A percentile compares a stretch with the other conserved stretches of the same genome.
phyloP scores from a whole-genome alignment of 73 alveolate species.

The Stentor roeselii region DNA sequence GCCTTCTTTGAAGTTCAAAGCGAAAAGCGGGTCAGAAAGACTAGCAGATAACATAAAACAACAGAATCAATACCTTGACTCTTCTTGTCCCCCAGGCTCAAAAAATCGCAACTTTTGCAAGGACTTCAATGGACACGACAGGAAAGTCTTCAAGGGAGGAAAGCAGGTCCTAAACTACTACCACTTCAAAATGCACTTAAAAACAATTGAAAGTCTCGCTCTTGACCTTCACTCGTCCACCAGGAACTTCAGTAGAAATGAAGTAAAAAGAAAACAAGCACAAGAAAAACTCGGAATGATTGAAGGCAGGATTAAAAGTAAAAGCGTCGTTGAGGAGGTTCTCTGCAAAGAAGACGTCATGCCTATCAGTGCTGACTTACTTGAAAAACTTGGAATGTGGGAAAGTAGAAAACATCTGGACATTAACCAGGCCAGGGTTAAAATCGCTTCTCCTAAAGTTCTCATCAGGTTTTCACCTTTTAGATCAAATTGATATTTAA shows the following conservation, averaged over 20 bases:
- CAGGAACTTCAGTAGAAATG: neutral
- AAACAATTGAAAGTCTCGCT: slow-evolving; percentile 19
- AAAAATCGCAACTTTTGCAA: neutral
- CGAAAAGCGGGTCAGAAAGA: neutral
- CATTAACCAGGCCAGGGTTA: neutral
- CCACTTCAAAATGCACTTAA: slow-evolving; percentile 5
- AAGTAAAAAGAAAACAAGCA: neutral
- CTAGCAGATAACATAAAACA: neutral
- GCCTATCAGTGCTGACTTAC: neutral
- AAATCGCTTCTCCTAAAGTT: neutral
- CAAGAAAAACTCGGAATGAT: neutral
- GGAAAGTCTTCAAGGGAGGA: neutral
- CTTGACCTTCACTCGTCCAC: slow-evolving; percentile 5
- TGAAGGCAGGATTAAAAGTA: neutral
- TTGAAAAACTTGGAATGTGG: slow-evolving; percentile 9
- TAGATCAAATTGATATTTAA: too few relatives aligned
- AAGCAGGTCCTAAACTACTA: neutral
- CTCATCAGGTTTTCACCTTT: too few relatives aligned
- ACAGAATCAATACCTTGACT: neutral
- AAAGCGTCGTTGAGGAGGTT: neutral
- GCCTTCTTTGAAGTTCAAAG: neutral
- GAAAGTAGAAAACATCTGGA: neutral
- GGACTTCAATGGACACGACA: neutral
- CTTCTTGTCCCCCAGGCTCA: neutral
- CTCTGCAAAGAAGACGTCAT: neutral